These are phyloP conservation scores for Adiantum capillusveneris DNA, from an alignment of 75 land plant genomes.

Conservation along the genomic window DNA sequence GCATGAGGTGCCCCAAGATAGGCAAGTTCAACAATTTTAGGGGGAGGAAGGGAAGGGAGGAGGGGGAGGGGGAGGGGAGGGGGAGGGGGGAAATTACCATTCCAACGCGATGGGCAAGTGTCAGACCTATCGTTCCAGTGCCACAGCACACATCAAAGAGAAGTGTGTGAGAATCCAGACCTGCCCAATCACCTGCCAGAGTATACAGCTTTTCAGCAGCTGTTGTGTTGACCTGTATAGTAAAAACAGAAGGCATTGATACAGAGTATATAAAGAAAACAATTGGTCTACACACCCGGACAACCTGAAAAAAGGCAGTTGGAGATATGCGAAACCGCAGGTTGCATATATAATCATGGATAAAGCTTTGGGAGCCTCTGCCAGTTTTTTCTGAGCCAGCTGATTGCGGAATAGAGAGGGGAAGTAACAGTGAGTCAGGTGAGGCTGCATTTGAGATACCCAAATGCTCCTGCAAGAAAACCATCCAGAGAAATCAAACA, in stretches of 20 bases:
- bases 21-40: no score
- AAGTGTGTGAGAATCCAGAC: constrained; percentile 66
- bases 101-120: constrained; percentile 91
- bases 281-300: neutral
- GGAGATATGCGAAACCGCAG: constrained; percentile 86
- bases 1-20: no score
- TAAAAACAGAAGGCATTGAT: neutral
- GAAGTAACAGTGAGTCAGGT: constrained; percentile 67
- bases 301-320: constrained; percentile 96
- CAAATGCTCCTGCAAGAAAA: constrained; percentile 63
- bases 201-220: constrained; percentile 95
- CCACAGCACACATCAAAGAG: constrained; percentile 99
- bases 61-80: no score
- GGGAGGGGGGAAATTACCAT: no score
- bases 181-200: constrained; percentile 99
- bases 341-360: constrained; percentile 79
- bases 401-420: constrained; percentile 34
- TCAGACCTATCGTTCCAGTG: constrained; percentile 97
- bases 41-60: no score
- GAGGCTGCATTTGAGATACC: constrained; percentile 96
- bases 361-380: constrained; percentile 31
- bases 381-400: neutral
- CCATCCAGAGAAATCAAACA: no score
- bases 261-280: neutral
- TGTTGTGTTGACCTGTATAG: constrained; percentile 79